Evolutionary conservation across 345 rosid species (phyloP), one percentile per base, ranked within the genome.

Genomic region (Triadica sebifera): DNA sequence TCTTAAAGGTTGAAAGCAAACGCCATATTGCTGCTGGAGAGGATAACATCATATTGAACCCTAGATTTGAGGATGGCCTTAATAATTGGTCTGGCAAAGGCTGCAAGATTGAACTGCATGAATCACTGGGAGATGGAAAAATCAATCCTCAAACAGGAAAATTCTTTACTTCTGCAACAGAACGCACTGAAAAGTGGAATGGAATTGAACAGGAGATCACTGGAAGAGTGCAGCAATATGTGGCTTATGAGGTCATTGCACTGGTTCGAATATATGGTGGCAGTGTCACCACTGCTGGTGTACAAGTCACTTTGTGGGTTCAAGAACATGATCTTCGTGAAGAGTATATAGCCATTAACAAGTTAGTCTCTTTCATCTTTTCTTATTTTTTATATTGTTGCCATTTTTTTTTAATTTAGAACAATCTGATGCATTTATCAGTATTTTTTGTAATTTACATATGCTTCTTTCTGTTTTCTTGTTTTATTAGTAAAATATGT

Each of bases 61-160:
- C 97, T 46, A 81, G 80, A 65, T 91, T 95, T 75, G 90, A 86
- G n/a, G 91, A 93, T 65, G 97, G 98, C 50, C 85, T 87, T 37
- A 86, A 76, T 69, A 90, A 91, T 77, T 93, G 96, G 98, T 86
- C 99, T 10, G 96, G 87, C 79, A 90, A 92, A 86, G 94, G 94
- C 72, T 93, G 98, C 83, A 86, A 81, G 83, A 82, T 91, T 79
- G 84, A 73, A 74, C 79, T 91, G 49, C 94, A 88, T 74, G 92
- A 90, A 55, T 89, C 96, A 37, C 80, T 89, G 83, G 93, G 76
- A 17, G 90, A 83, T 74, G 94, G 97, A 70, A 87, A 81, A 80
- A 84, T 93, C 68, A 68, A 87, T 55, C 98, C 94, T 0, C 82
- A 77, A 79, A 75, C 87, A 25, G 94, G 99, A 53, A 90, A 86